phyloP scores from a whole-genome alignment of 108 stramenopile genomes.

The Skeletonema potamos region DNA sequence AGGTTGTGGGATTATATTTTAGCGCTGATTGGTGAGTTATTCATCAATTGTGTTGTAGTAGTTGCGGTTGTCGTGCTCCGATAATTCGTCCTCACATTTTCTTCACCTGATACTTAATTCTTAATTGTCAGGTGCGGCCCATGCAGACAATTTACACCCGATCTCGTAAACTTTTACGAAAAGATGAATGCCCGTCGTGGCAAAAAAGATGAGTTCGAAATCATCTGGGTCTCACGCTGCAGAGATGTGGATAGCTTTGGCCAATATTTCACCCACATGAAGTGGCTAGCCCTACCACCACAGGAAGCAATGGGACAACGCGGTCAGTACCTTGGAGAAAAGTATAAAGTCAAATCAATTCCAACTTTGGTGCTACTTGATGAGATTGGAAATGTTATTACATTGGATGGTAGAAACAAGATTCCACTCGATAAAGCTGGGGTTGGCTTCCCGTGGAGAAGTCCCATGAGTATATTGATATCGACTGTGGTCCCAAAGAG shows the following conservation, averaged over 20 bases:
- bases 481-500: slow-evolving; percentile 68
- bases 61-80: background rate
- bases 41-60: slow-evolving; percentile 6
- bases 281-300: slow-evolving; percentile 84
- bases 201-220: slow-evolving; percentile 83
- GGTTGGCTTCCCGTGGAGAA: slow-evolving; percentile 89
- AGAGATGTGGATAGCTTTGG: slow-evolving; percentile 78
- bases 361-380: slow-evolving; percentile 85
- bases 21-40: slow-evolving; percentile 70
- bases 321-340: slow-evolving; percentile 66
- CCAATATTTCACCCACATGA: slow-evolving; percentile 91
- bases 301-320: slow-evolving; percentile 82
- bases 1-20: slow-evolving; percentile 88
- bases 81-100: background rate
- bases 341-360: slow-evolving; percentile 84
- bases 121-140: slow-evolving; percentile 63
- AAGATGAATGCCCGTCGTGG: slow-evolving; percentile 79
- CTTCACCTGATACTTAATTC: background rate
- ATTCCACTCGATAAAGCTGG: slow-evolving; percentile 86
- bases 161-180: slow-evolving; percentile 83
- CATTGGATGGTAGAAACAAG: slow-evolving; percentile 74
- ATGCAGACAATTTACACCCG: slow-evolving; percentile 92
- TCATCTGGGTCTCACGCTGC: slow-evolving; percentile 87
- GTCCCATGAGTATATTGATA: slow-evolving; percentile 67
- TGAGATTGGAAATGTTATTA: slow-evolving; percentile 87